Conservation (phyloP, 2,329 filamentous ascomycete species). For the Sarocladium strictum region DNA sequence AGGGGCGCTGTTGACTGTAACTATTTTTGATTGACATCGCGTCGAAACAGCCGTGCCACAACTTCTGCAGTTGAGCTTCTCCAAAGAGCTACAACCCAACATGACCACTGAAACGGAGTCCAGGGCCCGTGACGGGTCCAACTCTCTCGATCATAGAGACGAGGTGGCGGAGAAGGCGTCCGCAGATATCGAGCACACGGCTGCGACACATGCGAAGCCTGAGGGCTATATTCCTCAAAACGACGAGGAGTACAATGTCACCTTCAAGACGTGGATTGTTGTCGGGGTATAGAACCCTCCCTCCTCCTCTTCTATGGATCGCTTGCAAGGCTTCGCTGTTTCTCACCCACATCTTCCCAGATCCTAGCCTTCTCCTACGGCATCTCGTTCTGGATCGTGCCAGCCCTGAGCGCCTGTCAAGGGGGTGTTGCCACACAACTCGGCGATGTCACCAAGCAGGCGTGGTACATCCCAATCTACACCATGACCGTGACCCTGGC, state of each 20-base stretch:
- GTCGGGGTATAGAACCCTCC: conserved; percentile 17
- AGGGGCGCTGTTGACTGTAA: no score
- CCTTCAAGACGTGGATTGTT: conserved; percentile 34
- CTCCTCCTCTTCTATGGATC: no score
- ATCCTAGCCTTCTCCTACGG: conserved; percentile 30
- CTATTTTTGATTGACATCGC: no score
- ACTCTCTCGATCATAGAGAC: neutral
- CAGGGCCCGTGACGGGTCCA: neutral
- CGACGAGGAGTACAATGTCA: conserved; percentile 31
- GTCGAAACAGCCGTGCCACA: no score
- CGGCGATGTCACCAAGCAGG: conserved; percentile 23
- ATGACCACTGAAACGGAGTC: neutral
- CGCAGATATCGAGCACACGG: conserved; percentile 13
- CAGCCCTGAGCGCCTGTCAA: conserved; percentile 24
- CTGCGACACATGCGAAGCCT: conserved; percentile 9
- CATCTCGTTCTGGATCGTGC: conserved; percentile 33
- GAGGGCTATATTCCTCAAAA: conserved; percentile 21
- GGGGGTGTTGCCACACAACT: conserved; percentile 25
- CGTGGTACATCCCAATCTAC: conserved; percentile 30
- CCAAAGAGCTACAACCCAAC: neutral
- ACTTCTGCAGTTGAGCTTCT: no score
- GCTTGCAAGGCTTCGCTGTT: no score
- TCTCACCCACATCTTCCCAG: conserved; percentile 3
- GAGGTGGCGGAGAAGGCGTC: conserved; percentile 14
- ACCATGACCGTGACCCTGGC: conserved; percentile 34